Percentiles rank a stretch among this genome's conserved stretches.
phyloP scores from a whole-genome alignment of 495 filamentous ascomycete genomes.

The Endocarpon pusillum region DNA sequence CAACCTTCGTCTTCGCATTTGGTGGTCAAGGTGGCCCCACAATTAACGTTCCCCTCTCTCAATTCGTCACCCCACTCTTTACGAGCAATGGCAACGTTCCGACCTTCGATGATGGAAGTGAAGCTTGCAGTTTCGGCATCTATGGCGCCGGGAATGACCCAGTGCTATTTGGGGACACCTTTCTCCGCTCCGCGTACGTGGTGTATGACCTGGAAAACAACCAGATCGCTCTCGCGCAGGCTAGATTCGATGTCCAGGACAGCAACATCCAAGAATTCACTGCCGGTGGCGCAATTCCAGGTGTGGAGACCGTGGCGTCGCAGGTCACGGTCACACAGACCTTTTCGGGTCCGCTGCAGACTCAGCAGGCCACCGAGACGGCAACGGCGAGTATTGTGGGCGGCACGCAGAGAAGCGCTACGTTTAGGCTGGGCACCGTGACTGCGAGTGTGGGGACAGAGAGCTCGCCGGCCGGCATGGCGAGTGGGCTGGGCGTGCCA shows the following conservation, averaged over 20 bases:
- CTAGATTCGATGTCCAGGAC: conserved; percentile 38
- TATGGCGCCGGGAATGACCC: conserved; percentile 30
- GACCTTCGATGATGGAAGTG: conserved; percentile 4
- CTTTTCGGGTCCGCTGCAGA: conserved; percentile 6
- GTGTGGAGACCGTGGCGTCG: conserved; percentile 41
- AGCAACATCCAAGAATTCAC: background rate
- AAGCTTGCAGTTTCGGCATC: conserved; percentile 7
- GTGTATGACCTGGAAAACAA: conserved; percentile 61
- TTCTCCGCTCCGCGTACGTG: conserved; percentile 58
- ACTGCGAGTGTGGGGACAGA: conserved; percentile 1
- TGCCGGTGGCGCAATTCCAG: conserved; percentile 48
- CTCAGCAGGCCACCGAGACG: conserved; percentile 1
- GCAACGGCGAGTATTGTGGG: conserved; percentile 10
- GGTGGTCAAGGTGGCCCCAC: conserved; percentile 20
- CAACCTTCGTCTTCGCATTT: conserved; percentile 41
- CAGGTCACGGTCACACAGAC: conserved; percentile 32
- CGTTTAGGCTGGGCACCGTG: conserved; percentile 6
- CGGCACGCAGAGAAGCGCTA: conserved; percentile 3
- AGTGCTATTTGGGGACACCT: conserved; percentile 43
- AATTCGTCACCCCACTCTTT: conserved; percentile 44
- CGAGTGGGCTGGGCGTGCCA: too few relatives aligned
- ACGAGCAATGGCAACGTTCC: conserved; percentile 3
- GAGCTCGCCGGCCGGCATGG: too few relatives aligned
- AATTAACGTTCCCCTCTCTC: conserved; percentile 46
- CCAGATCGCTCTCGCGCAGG: conserved; percentile 56